Base-by-base conservation (phyloP, 805 yeast species). In the Wickerhamiella azyma region DNA sequence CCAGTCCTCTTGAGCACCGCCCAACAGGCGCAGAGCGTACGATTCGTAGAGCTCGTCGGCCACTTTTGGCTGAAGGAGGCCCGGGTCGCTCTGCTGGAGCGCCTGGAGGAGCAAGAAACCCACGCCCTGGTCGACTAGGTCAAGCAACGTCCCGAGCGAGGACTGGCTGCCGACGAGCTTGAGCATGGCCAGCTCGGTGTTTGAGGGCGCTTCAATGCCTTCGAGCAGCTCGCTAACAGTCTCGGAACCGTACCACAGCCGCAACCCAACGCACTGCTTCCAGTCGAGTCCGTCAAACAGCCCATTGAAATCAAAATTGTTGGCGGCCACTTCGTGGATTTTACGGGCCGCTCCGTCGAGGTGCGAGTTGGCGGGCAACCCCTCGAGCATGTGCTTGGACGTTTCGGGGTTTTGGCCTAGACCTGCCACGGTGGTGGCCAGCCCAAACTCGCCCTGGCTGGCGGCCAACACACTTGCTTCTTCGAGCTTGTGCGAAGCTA, bases 371-470 rank as follows among this genome's bases (percentile, higher is more conserved):
- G 67, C 65, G 26, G 60, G 59, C 96, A 96, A 88, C 33, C 72
- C 74, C 2, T 66, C 62, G 19, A 89, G 61, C 61, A 86, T 18
- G 24, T 10, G 21, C 42, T 68, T 67, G 2, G 81, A 79, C 1
- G 70, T 67, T 13, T 7, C 33, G n/a, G 3, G 4, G 1, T 69
- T 69, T 52, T 79, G 82, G 53, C 84, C 94, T 7, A 81, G 59
- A 37, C 82, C 64, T 0, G 95, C 71, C 10, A 89, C 60, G 24
- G 85, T 56, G 0, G 75, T 76, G 0, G 94, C 77, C 16, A 89
- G 61, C 59, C 88, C 94, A 5, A 72, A 63, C 55, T 83, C 82
- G 8, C 71, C 70, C 0, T 81, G 62, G n/a, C 70, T 64, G 1
- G 77, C 61, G 1, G 96, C 88, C 2, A 66, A 49, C 26, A 68